phyloP scores from a whole-genome alignment of 1,284 basidiomycete species.

The Moesziomyces sp. region DNA sequence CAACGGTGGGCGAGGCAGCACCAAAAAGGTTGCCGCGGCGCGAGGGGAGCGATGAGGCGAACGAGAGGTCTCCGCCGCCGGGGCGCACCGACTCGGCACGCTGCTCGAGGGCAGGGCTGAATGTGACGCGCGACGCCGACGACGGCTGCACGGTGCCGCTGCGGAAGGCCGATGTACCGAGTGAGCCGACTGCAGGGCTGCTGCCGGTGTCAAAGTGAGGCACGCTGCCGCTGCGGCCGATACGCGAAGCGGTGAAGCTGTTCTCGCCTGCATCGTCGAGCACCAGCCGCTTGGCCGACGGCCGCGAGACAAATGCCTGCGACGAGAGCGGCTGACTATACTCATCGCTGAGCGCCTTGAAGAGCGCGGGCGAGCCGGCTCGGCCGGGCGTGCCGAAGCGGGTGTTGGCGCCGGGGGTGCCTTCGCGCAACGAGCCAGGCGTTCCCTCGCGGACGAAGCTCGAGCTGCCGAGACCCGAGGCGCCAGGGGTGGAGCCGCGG shows the following conservation, averaged over 20 bases:
- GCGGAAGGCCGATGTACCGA: slow-evolving; percentile 40
- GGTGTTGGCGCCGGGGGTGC: slow-evolving; percentile 54
- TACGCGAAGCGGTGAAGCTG: slow-evolving; percentile 40
- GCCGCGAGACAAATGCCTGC: slow-evolving; percentile 76
- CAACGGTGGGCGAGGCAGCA: slow-evolving; percentile 24
- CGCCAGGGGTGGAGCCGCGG: slow-evolving; percentile 62
- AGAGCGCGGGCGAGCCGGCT: slow-evolving; percentile 63
- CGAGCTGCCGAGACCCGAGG: slow-evolving; percentile 42
- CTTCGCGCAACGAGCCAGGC: slow-evolving; percentile 59
- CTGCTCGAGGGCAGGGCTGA: slow-evolving; percentile 60
- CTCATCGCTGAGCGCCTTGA: slow-evolving; percentile 73
- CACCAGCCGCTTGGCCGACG: slow-evolving; percentile 94
- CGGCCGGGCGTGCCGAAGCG: slow-evolving; percentile 42
- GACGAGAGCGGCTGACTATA: slow-evolving; percentile 60
- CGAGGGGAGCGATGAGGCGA: slow-evolving; percentile 51
- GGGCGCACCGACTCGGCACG: slow-evolving; percentile 46
- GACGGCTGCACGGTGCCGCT: slow-evolving; percentile 45
- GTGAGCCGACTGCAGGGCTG: slow-evolving; percentile 40
- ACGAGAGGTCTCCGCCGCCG: slow-evolving; percentile 50
- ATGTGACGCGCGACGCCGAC: slow-evolving; percentile 49
- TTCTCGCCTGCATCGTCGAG: slow-evolving; percentile 72
- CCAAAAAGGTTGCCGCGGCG: slow-evolving; percentile 46
- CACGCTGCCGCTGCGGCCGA: slow-evolving; percentile 47
- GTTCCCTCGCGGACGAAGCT: slow-evolving; percentile 51
- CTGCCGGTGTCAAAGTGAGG: slow-evolving; percentile 37